Percentiles rank a stretch among this genome's conserved stretches.
Evolutionary conservation across 768 basidiomycete species (phyloP).

Genomic region (Amanita polypyramis): DNA sequence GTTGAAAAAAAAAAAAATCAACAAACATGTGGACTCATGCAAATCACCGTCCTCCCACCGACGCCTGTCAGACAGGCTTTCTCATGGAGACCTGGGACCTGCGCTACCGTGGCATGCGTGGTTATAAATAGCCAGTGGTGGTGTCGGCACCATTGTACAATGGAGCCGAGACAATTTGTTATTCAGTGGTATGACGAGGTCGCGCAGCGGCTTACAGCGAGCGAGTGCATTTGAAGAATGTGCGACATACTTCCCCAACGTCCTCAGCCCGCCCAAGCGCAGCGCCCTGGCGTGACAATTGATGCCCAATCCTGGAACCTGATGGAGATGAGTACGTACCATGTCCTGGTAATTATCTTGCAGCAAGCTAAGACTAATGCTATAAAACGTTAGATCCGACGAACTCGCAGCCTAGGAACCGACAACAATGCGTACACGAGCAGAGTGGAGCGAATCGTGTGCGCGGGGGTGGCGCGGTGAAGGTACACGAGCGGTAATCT

Average conservation of each 20-base stretch:
- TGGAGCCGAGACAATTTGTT: neutral
- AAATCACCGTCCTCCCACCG: constrained; percentile 1
- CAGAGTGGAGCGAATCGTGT: neutral
- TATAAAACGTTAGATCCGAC: neutral
- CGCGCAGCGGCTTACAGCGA: neutral
- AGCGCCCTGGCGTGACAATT: neutral
- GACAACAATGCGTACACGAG: neutral
- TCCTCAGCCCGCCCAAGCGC: neutral
- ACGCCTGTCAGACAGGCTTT: neutral
- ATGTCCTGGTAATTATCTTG: neutral
- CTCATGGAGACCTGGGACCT: neutral
- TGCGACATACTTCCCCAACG: neutral
- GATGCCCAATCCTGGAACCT: neutral
- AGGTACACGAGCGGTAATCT: neutral
- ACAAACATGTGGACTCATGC: neutral
- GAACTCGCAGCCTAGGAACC: neutral
- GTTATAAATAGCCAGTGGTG: constrained; percentile 2
- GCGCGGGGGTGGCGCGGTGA: constrained; percentile 5
- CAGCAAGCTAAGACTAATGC: neutral
- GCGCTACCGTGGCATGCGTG: neutral
- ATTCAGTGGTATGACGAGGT: neutral
- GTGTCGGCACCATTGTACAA: neutral
- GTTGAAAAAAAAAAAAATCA: neutral
- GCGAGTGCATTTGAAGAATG: neutral
- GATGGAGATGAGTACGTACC: constrained; percentile 4